A percentile compares a stretch with the other conserved stretches of the same genome.
phyloP scores from a whole-genome alignment of 495 filamentous ascomycete species.

The Annulohypoxylon bovei region DNA sequence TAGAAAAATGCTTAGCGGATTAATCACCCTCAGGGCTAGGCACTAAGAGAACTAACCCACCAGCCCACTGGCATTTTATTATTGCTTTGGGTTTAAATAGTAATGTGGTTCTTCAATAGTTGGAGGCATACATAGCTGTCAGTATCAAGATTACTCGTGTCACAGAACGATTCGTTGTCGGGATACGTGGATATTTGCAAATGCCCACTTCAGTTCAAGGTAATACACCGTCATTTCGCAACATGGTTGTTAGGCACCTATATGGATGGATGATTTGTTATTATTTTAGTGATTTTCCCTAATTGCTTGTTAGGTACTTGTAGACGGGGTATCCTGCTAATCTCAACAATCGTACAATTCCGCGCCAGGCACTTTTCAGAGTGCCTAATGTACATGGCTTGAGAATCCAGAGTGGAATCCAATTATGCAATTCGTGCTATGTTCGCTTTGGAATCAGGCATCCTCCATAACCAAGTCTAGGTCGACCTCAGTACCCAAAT shows the following conservation, averaged over 20 bases:
- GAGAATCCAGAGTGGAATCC: background rate
- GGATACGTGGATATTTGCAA: background rate
- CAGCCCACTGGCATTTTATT: background rate
- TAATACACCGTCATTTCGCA: background rate
- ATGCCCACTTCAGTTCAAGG: background rate
- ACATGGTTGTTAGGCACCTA: background rate
- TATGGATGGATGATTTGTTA: background rate
- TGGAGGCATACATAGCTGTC: background rate
- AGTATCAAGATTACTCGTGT: background rate
- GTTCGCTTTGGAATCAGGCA: slow-evolving; percentile 16
- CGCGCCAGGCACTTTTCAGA: background rate
- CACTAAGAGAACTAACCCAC: background rate
- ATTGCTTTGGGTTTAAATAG: background rate
- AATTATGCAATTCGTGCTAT: background rate
- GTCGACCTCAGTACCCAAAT: slow-evolving; percentile 84
- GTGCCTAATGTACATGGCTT: background rate
- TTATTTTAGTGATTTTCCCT: background rate
- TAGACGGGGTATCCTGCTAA: background rate
- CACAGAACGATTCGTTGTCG: background rate
- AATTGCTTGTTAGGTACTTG: background rate
- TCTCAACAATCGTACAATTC: background rate
- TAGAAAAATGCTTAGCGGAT: slow-evolving; percentile 7
- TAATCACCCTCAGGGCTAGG: background rate
- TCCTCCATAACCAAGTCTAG: slow-evolving; percentile 57
- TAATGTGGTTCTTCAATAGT: background rate